Evolutionary conservation across 2,329 filamentous ascomycete species (phyloP).

Genomic region (Fusarium nelsonii): DNA sequence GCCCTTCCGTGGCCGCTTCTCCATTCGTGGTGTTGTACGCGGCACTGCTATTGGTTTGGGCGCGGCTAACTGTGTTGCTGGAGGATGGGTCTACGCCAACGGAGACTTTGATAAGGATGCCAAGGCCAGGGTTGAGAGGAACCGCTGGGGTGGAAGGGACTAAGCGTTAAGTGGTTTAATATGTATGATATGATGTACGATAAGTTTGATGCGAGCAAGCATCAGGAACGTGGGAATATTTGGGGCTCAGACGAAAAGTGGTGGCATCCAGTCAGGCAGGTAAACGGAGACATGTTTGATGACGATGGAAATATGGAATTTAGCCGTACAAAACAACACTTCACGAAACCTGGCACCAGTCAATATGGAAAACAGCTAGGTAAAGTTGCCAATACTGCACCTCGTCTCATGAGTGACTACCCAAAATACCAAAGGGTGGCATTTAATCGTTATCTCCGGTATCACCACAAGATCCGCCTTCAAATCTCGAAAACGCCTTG

Average conservation of each 20-base stretch:
- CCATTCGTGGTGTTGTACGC: slow-evolving; percentile 63
- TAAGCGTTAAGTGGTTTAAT: slow-evolving; percentile 9
- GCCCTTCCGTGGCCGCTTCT: slow-evolving; percentile 57
- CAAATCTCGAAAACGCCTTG: background rate
- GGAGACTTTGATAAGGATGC: slow-evolving; percentile 65
- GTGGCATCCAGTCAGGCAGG: background rate
- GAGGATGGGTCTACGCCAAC: slow-evolving; percentile 64
- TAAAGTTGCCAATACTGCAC: background rate
- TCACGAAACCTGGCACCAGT: background rate
- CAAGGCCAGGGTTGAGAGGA: slow-evolving; percentile 60
- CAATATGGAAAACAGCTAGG: background rate
- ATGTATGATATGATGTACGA: slow-evolving; percentile 37
- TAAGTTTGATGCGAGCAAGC: slow-evolving; percentile 14
- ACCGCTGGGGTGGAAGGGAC: slow-evolving; percentile 60
- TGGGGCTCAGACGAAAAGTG: too few species aligned
- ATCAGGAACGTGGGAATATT: background rate
- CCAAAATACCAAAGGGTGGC: too few species aligned
- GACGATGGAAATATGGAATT: background rate
- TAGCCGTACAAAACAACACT: background rate
- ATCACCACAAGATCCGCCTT: background rate
- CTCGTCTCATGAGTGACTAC: background rate
- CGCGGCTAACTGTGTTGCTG: slow-evolving; percentile 61
- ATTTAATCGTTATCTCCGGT: background rate
- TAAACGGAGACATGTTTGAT: background rate
- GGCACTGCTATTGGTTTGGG: slow-evolving; percentile 64